A percentile compares a stretch with the other conserved stretches of the same genome.
Conservation (phyloP, 345 rosid species). For the Heritiera fomes region DNA sequence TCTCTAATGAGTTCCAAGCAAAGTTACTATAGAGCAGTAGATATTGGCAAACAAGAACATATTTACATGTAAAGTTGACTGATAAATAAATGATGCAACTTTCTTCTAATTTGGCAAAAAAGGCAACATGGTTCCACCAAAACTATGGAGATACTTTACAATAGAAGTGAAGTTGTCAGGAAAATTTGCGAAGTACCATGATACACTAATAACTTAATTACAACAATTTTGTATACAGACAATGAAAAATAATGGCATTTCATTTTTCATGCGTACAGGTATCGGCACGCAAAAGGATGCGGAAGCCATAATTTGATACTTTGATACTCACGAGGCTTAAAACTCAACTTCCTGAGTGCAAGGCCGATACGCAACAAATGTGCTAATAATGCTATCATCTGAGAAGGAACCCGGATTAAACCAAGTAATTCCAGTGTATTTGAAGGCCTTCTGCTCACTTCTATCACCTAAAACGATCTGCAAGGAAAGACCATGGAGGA, state of each 20-base stretch:
- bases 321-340: constrained; percentile 54
- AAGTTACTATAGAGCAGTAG: no score
- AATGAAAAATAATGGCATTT: neutral
- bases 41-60: no score
- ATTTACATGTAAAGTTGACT: no score
- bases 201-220: neutral
- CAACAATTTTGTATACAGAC: neutral
- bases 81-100: neutral
- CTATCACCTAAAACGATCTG: constrained; percentile 87
- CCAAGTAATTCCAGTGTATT: constrained; percentile 76
- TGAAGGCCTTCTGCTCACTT: constrained; percentile 82
- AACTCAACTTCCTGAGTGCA: constrained; percentile 79
- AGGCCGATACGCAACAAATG: constrained; percentile 81
- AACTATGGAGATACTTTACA: neutral
- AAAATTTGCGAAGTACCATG: neutral
- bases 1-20: no score
- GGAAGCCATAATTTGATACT: neutral
- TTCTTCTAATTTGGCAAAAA: neutral
- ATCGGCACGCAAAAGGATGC: neutral
- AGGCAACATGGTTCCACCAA: neutral
- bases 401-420: constrained; percentile 93
- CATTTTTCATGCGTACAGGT: no score
- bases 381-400: constrained; percentile 39
- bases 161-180: neutral
- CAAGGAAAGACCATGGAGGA: constrained; percentile 10